Percentiles rank a stretch among this genome's conserved stretches.
phyloP scores from a whole-genome alignment of 768 basidiomycete genomes.

The Lenzites betulinus region DNA sequence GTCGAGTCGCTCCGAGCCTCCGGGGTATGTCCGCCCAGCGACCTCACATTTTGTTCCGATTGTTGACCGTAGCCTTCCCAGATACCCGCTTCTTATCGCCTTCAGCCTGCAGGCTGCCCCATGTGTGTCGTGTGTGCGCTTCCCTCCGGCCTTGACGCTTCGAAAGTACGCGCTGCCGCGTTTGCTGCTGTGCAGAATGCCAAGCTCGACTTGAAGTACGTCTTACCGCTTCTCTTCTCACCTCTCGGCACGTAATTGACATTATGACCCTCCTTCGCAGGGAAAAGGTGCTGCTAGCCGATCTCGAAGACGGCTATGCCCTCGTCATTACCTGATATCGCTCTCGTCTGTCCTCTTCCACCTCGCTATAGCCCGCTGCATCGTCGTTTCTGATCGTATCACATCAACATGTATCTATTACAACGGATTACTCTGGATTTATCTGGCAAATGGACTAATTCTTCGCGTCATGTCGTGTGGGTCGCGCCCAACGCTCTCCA shows the following conservation, averaged over 20 bases:
- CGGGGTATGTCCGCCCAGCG: conserved; percentile 45
- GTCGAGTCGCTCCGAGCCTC: conserved; percentile 58
- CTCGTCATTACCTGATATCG: conserved; percentile 52
- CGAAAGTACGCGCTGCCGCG: conserved; percentile 44
- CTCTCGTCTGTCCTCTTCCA: conserved; percentile 11
- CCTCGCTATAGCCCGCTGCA: conserved; percentile 10
- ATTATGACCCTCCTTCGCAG: conserved; percentile 32
- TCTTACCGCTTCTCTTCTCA: not conserved
- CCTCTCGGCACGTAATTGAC: conserved; percentile 3
- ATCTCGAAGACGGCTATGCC: conserved; percentile 53
- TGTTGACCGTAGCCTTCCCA: conserved; percentile 29
- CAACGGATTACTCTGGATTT: conserved; percentile 15
- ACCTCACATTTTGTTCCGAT: not conserved
- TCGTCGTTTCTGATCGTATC: conserved; percentile 1
- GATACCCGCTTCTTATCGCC: conserved; percentile 63
- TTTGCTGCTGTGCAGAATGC: conserved; percentile 49
- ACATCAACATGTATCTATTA: conserved; percentile 23
- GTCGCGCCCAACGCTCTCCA: not conserved
- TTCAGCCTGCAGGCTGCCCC: conserved; percentile 61
- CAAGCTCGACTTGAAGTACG: conserved; percentile 45
- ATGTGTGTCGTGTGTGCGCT: conserved; percentile 60
- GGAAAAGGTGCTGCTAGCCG: conserved; percentile 51
- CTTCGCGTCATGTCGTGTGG: not conserved
- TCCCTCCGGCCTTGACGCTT: conserved; percentile 44
- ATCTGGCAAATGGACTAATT: conserved; percentile 9